A percentile compares a stretch with the other conserved stretches of the same genome.
These are phyloP conservation scores for Cryptomeria japonica DNA, from an alignment of 75 land plant genomes.

Conservation along the genomic window DNA sequence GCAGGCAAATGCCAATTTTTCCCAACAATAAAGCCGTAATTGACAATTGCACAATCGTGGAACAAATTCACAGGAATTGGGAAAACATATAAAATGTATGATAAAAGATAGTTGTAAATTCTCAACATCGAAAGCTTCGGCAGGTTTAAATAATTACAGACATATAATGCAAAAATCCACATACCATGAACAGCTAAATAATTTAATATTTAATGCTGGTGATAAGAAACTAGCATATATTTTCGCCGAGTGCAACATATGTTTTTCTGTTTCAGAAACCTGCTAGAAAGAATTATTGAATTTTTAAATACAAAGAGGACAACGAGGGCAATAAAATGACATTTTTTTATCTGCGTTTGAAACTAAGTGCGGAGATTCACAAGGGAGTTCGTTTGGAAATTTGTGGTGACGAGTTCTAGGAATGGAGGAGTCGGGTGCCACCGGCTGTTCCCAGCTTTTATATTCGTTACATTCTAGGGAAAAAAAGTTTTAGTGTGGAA, in stretches of 20 bases:
- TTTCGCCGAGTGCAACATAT: neutral
- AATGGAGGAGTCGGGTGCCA: neutral
- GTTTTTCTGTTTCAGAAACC: neutral
- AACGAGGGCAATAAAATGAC: neutral
- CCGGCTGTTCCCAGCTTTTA: neutral
- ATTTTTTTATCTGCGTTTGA: neutral
- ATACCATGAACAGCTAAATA: neutral
- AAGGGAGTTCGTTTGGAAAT: neutral
- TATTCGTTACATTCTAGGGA: neutral
- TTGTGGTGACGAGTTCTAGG: neutral
- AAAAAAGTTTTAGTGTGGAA: neutral
- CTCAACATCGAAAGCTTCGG: neutral
- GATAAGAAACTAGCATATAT: neutral
- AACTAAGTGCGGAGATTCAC: neutral
- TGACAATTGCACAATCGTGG: neutral
- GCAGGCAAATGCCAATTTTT: neutral
- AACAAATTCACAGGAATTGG: neutral
- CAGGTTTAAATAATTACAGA: neutral
- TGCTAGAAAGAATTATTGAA: neutral
- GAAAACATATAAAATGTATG: neutral
- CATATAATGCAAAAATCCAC: neutral
- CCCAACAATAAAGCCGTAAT: neutral
- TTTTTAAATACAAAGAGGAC: neutral
- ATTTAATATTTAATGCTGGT: neutral
- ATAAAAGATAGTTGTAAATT: neutral